Evolutionary conservation across 1,139 yeast species (phyloP).

Genomic region (Spencermartinsiella ligniputridi): DNA sequence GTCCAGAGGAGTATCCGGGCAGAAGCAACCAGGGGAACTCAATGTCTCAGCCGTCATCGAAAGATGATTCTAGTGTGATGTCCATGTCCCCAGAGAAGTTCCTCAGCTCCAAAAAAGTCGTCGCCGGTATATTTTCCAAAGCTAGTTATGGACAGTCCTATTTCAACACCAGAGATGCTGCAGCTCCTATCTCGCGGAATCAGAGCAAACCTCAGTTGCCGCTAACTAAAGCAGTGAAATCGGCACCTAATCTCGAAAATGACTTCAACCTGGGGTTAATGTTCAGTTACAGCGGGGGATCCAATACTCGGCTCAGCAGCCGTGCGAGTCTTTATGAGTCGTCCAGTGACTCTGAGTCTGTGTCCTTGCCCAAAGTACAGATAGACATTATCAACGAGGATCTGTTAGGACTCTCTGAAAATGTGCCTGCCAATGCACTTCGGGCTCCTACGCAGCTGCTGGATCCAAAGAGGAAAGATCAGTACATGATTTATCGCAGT

Average conservation of each 20-base stretch:
- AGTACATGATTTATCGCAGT: slow-evolving; percentile 51
- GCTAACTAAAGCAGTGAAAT: slow-evolving; percentile 10
- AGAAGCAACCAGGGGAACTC: neutral
- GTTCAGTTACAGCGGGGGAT: slow-evolving; percentile 13
- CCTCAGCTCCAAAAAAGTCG: slow-evolving; percentile 20
- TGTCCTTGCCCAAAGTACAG: slow-evolving; percentile 23
- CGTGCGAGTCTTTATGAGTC: slow-evolving; percentile 20
- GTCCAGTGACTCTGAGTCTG: slow-evolving; percentile 6
- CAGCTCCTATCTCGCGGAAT: slow-evolving; percentile 1
- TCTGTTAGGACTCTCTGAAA: slow-evolving; percentile 42
- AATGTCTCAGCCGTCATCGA: slow-evolving; percentile 15
- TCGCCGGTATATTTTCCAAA: slow-evolving; percentile 29
- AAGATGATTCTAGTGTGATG: slow-evolving; percentile 18
- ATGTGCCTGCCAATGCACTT: slow-evolving; percentile 2
- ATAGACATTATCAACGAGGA: slow-evolving; percentile 54
- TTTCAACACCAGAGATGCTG: neutral
- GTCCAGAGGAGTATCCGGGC: slow-evolving; percentile 18
- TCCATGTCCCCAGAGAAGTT: slow-evolving; percentile 27
- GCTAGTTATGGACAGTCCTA: slow-evolving; percentile 1
- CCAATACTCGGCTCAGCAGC: slow-evolving; percentile 18
- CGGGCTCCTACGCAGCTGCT: slow-evolving; percentile 35
- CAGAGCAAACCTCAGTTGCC: slow-evolving; percentile 3
- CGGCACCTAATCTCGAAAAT: slow-evolving; percentile 9
- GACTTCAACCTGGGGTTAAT: slow-evolving; percentile 16
- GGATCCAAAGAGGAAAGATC: slow-evolving; percentile 43